Evolutionary conservation across 208 protist species (phyloP).

Genomic region (Acanthamoeba sp.): DNA sequence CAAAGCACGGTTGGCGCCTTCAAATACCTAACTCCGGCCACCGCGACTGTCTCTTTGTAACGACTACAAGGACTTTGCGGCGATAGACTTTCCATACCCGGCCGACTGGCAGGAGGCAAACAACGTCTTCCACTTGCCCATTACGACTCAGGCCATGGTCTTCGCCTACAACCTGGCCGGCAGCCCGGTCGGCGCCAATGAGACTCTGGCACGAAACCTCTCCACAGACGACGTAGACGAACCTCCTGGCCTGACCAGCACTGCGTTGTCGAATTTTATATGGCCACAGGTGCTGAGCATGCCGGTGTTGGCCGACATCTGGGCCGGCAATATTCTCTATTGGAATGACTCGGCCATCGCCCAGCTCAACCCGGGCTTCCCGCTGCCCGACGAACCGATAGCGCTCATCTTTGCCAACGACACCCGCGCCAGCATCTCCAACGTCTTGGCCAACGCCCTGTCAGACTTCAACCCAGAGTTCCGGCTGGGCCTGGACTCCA

Average conservation of each 20-base stretch:
- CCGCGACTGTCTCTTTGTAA: background rate
- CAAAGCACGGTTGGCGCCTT: no score
- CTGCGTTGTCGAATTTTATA: background rate
- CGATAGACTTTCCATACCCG: background rate
- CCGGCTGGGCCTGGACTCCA: background rate
- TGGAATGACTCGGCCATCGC: constrained; percentile 49
- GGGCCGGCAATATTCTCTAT: background rate
- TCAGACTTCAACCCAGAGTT: background rate
- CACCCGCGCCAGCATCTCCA: background rate
- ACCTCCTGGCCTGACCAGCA: background rate
- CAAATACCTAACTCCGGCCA: background rate
- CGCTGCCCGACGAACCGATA: background rate
- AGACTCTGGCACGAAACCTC: background rate
- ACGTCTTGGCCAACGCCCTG: constrained; percentile 16
- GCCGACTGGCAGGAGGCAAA: background rate
- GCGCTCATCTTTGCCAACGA: constrained; percentile 27
- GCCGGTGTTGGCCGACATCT: background rate
- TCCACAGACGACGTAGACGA: background rate
- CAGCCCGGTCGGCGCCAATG: no score
- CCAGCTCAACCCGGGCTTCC: background rate
- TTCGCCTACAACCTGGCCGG: constrained; percentile 1
- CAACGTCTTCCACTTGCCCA: background rate
- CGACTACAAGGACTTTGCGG: background rate
- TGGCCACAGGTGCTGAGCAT: background rate
- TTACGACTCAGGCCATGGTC: background rate